Conservation (phyloP, 805 yeast genomes). For the Komagataella kurtzmanii region DNA sequence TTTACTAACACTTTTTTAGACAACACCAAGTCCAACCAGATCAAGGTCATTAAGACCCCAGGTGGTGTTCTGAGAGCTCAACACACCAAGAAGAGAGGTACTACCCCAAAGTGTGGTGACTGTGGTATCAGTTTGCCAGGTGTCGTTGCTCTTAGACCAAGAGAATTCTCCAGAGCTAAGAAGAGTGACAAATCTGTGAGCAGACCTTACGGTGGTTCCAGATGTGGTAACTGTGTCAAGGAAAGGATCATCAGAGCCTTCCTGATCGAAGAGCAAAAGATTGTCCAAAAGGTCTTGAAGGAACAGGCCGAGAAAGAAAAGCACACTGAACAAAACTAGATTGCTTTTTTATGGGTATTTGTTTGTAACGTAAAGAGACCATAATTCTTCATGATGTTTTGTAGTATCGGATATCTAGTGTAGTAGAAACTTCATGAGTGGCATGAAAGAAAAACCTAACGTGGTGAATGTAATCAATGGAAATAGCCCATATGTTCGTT, state of each 20-base stretch:
- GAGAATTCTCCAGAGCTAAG: constrained; percentile 90
- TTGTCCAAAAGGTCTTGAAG: constrained; percentile 98
- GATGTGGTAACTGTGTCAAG: constrained; percentile 98
- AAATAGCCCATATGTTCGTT: background rate
- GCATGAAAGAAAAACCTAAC: background rate
- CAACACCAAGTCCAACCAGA: constrained; percentile 99
- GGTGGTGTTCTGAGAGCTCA: constrained; percentile 98
- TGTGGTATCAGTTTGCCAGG: constrained; percentile 57
- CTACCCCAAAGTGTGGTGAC: constrained; percentile 86
- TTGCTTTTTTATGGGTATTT: background rate
- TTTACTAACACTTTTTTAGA: constrained; percentile 26
- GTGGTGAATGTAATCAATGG: background rate
- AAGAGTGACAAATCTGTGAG: constrained; percentile 97
- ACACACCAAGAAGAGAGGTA: constrained; percentile 86
- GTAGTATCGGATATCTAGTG: background rate
- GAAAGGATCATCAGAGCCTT: constrained; percentile 99
- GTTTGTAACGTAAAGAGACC: background rate
- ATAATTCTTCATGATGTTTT: background rate
- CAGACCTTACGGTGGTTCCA: constrained; percentile 99
- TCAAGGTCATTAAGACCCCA: constrained; percentile 99
- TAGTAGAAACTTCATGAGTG: background rate
- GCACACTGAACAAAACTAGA: constrained; percentile 31
- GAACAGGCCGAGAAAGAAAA: constrained; percentile 86
- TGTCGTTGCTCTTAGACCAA: constrained; percentile 92
- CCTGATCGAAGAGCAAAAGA: constrained; percentile 99